Conservation (phyloP, 2,329 filamentous ascomycete species). For the Anthostomella pinea region DNA sequence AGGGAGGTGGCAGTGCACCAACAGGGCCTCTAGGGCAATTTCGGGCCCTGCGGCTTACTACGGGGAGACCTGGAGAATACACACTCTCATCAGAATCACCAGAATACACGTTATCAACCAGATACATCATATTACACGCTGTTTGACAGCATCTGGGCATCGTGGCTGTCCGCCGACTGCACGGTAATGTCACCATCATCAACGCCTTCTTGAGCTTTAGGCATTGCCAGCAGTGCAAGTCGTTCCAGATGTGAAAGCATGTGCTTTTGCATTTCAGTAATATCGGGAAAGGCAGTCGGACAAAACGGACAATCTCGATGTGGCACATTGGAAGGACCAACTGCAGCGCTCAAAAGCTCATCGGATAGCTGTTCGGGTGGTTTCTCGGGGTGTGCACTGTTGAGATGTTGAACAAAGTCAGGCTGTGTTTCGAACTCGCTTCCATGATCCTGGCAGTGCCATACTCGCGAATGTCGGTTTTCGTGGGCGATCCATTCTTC, state of each 20-base stretch:
- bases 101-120: no score
- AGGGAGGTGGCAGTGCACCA: no score
- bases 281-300: not conserved
- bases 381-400: not conserved
- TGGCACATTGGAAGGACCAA: not conserved
- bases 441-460: slow-evolving; percentile 12
- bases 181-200: not conserved
- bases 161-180: not conserved
- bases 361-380: not conserved
- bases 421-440: slow-evolving; percentile 14
- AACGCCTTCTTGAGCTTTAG: not conserved
- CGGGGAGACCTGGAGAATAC: no score
- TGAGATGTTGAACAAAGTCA: slow-evolving; percentile 7
- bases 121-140: no score
- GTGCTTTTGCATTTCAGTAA: not conserved
- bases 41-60: no score
- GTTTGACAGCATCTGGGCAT: not conserved
- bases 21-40: no score
- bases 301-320: not conserved
- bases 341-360: not conserved
- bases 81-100: no score
- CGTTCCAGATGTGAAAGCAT: not conserved
- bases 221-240: not conserved
- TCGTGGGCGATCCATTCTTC: slow-evolving; percentile 20
- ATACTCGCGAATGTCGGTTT: slow-evolving; percentile 10